Conservation (phyloP, 441 rosid species). For the Macaranga tanarius region DNA sequence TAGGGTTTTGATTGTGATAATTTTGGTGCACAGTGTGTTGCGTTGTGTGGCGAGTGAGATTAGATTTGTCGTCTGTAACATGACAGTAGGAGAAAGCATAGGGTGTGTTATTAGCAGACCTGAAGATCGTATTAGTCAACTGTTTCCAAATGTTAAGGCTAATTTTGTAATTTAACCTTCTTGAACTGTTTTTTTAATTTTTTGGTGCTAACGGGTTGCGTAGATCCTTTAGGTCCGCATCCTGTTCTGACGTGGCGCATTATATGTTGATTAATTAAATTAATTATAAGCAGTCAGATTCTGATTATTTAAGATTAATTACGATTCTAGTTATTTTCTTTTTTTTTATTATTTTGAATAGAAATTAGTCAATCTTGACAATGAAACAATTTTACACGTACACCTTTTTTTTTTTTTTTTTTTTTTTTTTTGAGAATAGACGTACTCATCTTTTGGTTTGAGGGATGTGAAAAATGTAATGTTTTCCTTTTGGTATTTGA, state of each 20-base stretch:
- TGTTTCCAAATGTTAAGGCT: constrained; percentile 17
- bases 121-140: constrained; percentile 18
- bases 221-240: not conserved
- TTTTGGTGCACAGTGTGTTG: constrained; percentile 23
- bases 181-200: too few relatives aligned
- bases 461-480: not conserved
- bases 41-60: constrained; percentile 20
- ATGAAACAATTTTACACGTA: too few relatives aligned
- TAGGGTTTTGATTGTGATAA: constrained; percentile 15
- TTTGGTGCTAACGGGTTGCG: not conserved
- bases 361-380: too few relatives aligned
- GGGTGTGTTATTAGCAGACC: constrained; percentile 26
- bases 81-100: constrained; percentile 27
- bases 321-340: too few relatives aligned
- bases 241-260: constrained; percentile 17
- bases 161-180: constrained; percentile 14
- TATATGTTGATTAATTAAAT: not conserved
- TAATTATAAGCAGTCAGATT: not conserved
- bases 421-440: too few relatives aligned
- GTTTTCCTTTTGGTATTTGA: too few relatives aligned
- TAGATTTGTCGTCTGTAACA: constrained; percentile 25
- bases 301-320: not conserved
- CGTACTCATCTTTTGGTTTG: too few relatives aligned
- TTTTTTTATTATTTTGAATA: not conserved
- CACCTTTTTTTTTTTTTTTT: too few relatives aligned